Base-by-base conservation (phyloP, 768 basidiomycete species). In the Lyophyllum atratum region DNA sequence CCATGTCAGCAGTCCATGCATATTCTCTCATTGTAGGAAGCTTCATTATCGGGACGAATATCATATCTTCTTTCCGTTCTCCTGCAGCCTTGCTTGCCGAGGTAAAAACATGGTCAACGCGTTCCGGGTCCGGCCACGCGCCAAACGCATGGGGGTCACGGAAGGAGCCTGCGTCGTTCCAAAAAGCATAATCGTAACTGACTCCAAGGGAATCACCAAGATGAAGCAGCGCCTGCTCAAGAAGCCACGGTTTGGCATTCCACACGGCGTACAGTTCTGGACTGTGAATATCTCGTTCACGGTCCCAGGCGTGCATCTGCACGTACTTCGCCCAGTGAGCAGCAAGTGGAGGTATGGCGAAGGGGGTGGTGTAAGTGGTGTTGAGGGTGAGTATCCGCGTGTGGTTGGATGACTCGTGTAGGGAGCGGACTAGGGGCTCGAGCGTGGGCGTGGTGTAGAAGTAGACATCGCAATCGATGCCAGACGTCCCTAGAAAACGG, bases 141-240 rank as follows among this genome's bases (percentile, higher is more conserved):
- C 54, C 54, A 61, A 80, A 85, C 12, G 57, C 56, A 66, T 85
- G 81, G 0, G 70, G 62, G 19, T 65, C 53, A 14, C 82, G 66
- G 61, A 86, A 83, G 57, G 80, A 80, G 7, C 80, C 83, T 2
- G 83, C 82, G 59, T 85, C 84, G 33, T 70, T 75, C 84, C 84
- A 86, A 59, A 86, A 85, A 1, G 76, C 80, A 66, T 82, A 85
- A 22, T 81, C 76, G 56, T 81, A 84, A 4, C 11, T 37, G 4
- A 37, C 12, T 37, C 34, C 34, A 3, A 9, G 11, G 34, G 34
- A 37, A 15, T 37, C 12, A 10, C 64, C 52, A 42, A 69, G 55
- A 6, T 70, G 71, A 33, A 64, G 59, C 3, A 78, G 59, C 6
- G 76, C 83, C 39, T 77, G 70, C 28, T 76, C 68, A 37, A 85